Percentiles rank a stretch among this genome's conserved stretches.
phyloP scores from a whole-genome alignment of 352 stramenopile genomes.

The Phytophthora fragariae region DNA sequence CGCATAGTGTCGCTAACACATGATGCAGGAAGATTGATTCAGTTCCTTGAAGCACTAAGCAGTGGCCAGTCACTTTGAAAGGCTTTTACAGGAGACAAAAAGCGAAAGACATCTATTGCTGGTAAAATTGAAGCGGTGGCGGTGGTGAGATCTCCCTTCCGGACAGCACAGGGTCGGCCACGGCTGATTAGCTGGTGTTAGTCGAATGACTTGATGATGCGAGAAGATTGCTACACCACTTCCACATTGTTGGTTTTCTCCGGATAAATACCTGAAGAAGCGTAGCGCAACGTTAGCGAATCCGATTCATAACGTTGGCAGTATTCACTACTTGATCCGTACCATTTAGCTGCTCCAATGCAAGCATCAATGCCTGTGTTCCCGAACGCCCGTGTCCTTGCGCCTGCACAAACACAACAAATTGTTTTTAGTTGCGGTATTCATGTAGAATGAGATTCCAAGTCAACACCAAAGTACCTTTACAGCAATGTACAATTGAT shows the following conservation, averaged over 20 bases:
- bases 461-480: conserved; percentile 50
- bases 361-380: conserved; percentile 89
- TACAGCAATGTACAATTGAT: conserved; percentile 88
- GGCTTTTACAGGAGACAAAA: conserved; percentile 2
- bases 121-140: conserved; percentile 18
- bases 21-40: conserved; percentile 1
- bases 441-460: not conserved
- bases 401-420: conserved; percentile 45
- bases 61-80: not conserved
- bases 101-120: conserved; percentile 10
- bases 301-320: not conserved
- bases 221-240: conserved; percentile 36
- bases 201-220: conserved; percentile 15
- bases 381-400: conserved; percentile 83
- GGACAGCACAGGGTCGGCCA: not conserved
- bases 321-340: not conserved
- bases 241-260: conserved; percentile 52
- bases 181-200: not conserved
- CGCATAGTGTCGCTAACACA: conserved; percentile 13
- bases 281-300: conserved; percentile 2
- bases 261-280: conserved; percentile 51
- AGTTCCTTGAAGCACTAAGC: not conserved
- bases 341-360: conserved; percentile 90
- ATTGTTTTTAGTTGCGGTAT: conserved; percentile 9
- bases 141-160: not conserved